Conservation (phyloP, 805 yeast genomes). For the Metahyphopichia silvanorum region DNA sequence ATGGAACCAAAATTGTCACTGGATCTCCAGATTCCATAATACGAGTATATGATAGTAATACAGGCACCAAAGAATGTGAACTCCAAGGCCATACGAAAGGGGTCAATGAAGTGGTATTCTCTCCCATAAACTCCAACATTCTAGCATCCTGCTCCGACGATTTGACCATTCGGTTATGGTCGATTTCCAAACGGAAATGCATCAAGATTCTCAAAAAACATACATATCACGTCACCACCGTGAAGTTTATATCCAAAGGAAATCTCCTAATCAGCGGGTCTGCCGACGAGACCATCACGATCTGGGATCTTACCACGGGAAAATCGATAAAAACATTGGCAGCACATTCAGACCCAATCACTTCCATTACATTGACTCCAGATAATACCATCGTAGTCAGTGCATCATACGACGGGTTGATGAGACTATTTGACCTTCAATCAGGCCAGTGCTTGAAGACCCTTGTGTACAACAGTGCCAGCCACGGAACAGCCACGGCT, state of each 20-base stretch:
- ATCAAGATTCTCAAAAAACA: slow-evolving; percentile 64
- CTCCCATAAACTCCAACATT: slow-evolving; percentile 63
- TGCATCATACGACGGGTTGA: slow-evolving; percentile 88
- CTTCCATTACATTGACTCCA: slow-evolving; percentile 66
- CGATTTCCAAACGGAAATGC: slow-evolving; percentile 48
- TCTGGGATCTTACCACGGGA: slow-evolving; percentile 83
- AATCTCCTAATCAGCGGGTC: slow-evolving; percentile 78
- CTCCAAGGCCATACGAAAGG: slow-evolving; percentile 65
- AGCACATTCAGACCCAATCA: slow-evolving; percentile 91
- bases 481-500: slow-evolving; percentile 57
- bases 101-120: slow-evolving; percentile 72
- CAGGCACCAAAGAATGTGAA: slow-evolving; percentile 28
- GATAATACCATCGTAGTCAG: slow-evolving; percentile 83
- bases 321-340: slow-evolving; percentile 72
- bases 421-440: slow-evolving; percentile 82
- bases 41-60: slow-evolving; percentile 17
- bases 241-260: slow-evolving; percentile 70
- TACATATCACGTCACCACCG: slow-evolving; percentile 77
- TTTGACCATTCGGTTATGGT: slow-evolving; percentile 72
- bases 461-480: slow-evolving; percentile 68
- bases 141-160: slow-evolving; percentile 89
- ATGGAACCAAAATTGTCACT: slow-evolving; percentile 56
- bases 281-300: slow-evolving; percentile 84
- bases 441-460: slow-evolving; percentile 93
- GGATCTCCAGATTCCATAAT: slow-evolving; percentile 32